Percentiles rank a stretch among this genome's conserved stretches.
Evolutionary conservation across 768 basidiomycete species (phyloP).

Genomic region (Lepiota venenata): DNA sequence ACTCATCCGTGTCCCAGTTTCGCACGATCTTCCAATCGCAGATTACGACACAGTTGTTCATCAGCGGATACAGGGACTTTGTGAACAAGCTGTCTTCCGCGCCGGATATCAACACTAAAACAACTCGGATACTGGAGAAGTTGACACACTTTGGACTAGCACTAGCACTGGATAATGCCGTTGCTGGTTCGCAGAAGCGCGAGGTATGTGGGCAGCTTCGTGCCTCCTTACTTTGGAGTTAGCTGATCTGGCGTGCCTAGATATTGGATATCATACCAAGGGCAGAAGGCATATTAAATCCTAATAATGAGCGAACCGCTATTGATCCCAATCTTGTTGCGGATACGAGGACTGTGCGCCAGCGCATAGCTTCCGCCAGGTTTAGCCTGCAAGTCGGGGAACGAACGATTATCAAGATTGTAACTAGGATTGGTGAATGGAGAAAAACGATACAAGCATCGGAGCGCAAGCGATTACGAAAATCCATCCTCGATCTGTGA

Average conservation of each 20-base stretch:
- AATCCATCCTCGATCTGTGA: constrained; percentile 71
- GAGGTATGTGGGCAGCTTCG: constrained; percentile 44
- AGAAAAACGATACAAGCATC: constrained; percentile 61
- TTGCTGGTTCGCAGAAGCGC: constrained; percentile 64
- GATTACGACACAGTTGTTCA: constrained; percentile 61
- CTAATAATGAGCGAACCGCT: constrained; percentile 39
- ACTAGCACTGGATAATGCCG: constrained; percentile 60
- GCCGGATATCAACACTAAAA: constrained; percentile 36
- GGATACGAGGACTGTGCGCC: constrained; percentile 48
- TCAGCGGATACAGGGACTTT: constrained; percentile 61
- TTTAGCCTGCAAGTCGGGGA: constrained; percentile 66
- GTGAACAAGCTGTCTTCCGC: constrained; percentile 38
- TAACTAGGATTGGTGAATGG: constrained; percentile 68
- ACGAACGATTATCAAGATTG: constrained; percentile 58
- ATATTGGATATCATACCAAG: constrained; percentile 59
- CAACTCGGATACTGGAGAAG: constrained; percentile 62
- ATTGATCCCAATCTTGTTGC: constrained; percentile 54
- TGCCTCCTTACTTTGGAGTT: background rate
- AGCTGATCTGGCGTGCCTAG: constrained; percentile 19
- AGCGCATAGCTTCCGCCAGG: constrained; percentile 51
- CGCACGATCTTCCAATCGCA: constrained; percentile 73
- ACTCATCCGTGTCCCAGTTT: constrained; percentile 62
- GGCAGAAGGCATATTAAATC: constrained; percentile 51
- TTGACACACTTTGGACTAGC: constrained; percentile 66
- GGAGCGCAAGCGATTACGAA: constrained; percentile 70